Evolutionary conservation across 2,329 filamentous ascomycete genomes (phyloP).

Genomic region (Colletotrichum cuscutae): DNA sequence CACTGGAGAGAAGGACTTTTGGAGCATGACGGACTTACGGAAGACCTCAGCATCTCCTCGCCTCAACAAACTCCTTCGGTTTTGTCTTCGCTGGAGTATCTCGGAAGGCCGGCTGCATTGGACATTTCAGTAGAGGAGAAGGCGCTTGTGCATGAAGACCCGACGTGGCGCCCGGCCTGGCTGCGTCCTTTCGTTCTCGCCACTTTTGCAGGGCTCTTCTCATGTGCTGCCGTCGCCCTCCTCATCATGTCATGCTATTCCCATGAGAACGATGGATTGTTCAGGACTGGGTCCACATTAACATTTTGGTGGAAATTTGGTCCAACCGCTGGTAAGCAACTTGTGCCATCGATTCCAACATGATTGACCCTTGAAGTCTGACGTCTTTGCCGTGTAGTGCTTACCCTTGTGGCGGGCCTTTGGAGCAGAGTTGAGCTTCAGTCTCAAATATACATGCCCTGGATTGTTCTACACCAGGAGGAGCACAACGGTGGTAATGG

Average conservation of each 20-base stretch:
- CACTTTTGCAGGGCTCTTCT: not conserved
- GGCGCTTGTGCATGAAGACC: too few species aligned
- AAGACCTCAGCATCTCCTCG: too few species aligned
- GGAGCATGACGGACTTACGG: too few species aligned
- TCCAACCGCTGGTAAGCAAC: not conserved
- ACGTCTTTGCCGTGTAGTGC: not conserved
- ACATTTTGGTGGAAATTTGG: conserved; percentile 3
- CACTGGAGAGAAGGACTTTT: too few species aligned
- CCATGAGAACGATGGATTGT: not conserved
- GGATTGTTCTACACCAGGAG: not conserved
- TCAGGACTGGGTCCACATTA: not conserved
- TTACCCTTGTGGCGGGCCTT: not conserved
- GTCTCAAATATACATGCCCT: conserved; percentile 13
- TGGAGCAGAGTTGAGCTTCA: conserved; percentile 13
- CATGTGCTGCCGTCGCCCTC: not conserved
- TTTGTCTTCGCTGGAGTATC: too few species aligned
- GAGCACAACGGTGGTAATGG: not conserved
- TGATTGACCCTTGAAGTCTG: not conserved
- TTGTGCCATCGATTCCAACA: too few species aligned
- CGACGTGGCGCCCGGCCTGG: not conserved
- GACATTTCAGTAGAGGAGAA: too few species aligned
- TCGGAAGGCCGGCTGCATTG: too few species aligned
- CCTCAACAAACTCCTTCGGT: too few species aligned
- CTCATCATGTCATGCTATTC: not conserved
- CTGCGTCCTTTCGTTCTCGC: not conserved